Evolutionary conservation across 1,139 yeast genomes (phyloP), one percentile per base, ranked within the genome.

Genomic region (Candida anutae): DNA sequence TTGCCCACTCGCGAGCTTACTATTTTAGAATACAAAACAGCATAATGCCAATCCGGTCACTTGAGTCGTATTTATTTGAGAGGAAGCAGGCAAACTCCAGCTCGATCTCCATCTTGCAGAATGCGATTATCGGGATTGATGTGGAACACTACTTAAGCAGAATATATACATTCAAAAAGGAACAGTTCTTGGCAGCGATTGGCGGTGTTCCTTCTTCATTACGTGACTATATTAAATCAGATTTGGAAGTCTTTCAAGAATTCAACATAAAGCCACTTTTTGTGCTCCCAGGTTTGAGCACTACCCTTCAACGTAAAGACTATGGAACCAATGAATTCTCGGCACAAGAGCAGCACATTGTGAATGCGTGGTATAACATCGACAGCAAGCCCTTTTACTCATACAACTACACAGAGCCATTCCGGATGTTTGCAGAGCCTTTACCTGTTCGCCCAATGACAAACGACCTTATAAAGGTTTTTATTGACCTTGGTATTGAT

Each of bases 201-300:
- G 95, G 95, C 6, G 95, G 95, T 0, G 69, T 80, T 31, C 95
- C 95, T 1, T 53, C 71, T 23, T 71, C 84, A 2, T 55, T 87
- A 37, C 65, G 63, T 35, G 65, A 62, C 36, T 67, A 65, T 42
- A 59, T 85, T 27, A 74, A 74, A 27, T 58, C 76, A 2, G 93
- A 85, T 46, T 58, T 84, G 32, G 64, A 66, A 30, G 67, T 69
- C 4, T 75, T 87, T 45, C 59, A 65, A 32, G 75, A 74, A 32
- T 68, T 66, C 39, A 71, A 74, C 33, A 74, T 85, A 33, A 77
- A 75, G 17, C 95, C 95, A 0, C 55, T 84, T 13, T 87, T 83
- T 51, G 79, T 87, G 13, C 74, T 82, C 35, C 64, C 74, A 16
- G 94, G 94, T 0, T 50, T 64, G 33, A 51, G 53, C 27, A 59